Percentiles rank a stretch among this genome's conserved stretches.
Evolutionary conservation across 148 eudicot genomes (phyloP).

Genomic region (Nepenthes gracilis): DNA sequence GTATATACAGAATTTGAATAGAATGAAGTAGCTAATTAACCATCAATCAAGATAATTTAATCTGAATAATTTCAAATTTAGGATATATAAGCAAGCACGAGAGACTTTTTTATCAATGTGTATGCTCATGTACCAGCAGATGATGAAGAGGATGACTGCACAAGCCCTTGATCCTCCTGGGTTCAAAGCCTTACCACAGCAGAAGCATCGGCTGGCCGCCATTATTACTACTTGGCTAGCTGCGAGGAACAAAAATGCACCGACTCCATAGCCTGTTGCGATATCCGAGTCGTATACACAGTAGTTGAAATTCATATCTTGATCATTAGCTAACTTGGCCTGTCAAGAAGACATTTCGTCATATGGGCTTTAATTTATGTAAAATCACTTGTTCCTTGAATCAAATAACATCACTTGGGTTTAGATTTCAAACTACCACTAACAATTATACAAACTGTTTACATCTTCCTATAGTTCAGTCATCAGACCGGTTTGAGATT

Average conservation of each 20-base stretch:
- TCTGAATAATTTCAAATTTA: too few relatives aligned
- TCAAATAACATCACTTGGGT: neutral
- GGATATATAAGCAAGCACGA: too few relatives aligned
- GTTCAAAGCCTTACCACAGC: conserved; percentile 67
- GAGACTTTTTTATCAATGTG: neutral
- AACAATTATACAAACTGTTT: too few relatives aligned
- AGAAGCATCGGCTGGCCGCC: conserved; percentile 73
- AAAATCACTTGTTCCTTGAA: neutral
- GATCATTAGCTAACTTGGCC: conserved; percentile 37
- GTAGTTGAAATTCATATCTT: conserved; percentile 30
- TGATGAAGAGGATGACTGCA: conserved; percentile 69
- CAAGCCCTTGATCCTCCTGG: conserved; percentile 86
- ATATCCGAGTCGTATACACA: conserved; percentile 75
- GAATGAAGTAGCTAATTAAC: too few relatives aligned
- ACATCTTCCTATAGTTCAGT: too few relatives aligned
- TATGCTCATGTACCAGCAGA: conserved; percentile 60
- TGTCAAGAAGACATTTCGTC: conserved; percentile 11
- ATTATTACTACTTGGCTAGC: conserved; percentile 55
- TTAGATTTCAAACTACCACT: too few relatives aligned
- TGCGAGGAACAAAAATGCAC: conserved; percentile 71
- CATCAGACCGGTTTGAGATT: too few relatives aligned
- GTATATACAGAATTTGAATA: too few relatives aligned
- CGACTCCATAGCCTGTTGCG: conserved; percentile 74
- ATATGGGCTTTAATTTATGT: neutral
- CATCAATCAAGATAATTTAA: too few relatives aligned